Evolutionary conservation across 768 basidiomycete genomes (phyloP), one percentile per base, ranked within the genome.

Genomic region (Kwoniella dendrophila): DNA sequence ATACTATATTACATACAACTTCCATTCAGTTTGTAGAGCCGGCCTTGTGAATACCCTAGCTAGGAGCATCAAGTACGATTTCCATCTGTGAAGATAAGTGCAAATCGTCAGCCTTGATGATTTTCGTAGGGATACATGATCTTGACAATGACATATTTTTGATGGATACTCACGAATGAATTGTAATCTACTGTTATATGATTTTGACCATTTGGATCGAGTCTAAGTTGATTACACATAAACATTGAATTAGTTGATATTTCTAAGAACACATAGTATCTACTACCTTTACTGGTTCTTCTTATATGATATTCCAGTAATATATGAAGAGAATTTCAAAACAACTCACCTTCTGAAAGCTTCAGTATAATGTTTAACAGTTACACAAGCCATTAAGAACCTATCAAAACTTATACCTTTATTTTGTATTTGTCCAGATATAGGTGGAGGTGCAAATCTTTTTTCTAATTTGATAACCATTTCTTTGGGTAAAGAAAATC

Each of bases 321-420:
- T 12, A 5, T 8, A 24, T 32, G 33, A 7, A 40, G 5, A 18
- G 27, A 32, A 34, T 34, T 33, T 7, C 11, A 7, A 32, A 4
- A 20, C 34, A 20, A 52, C 75, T 60, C 56, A 76, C 75, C 66
- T 60, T 45, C 78, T 70, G 58, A 79, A 79, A 24, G 70, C 73
- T 62, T 79, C 78, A 0, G 78, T 77, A 51, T 71, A 79, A 57
- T 79, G 78, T 60, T 79, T 79, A 30, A 79, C 78, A n/a, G 78
- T 79, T 14, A 79, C 78, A 58, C 78, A 79, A 45, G 78, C 78
- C 78, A 79, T 77, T 63, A 79, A 67, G 66, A 79, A 79, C 54
- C 78, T 41, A 70, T 79, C 78, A 63, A 79, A 79, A 29, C 70
- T 69, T 45, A 79, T 74, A 24, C 78, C 78, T 44, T 63, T 67